These are phyloP conservation scores for Podila verticillata DNA, from an alignment of 192 early-diverging fungal genomes.

Conservation along the genomic window DNA sequence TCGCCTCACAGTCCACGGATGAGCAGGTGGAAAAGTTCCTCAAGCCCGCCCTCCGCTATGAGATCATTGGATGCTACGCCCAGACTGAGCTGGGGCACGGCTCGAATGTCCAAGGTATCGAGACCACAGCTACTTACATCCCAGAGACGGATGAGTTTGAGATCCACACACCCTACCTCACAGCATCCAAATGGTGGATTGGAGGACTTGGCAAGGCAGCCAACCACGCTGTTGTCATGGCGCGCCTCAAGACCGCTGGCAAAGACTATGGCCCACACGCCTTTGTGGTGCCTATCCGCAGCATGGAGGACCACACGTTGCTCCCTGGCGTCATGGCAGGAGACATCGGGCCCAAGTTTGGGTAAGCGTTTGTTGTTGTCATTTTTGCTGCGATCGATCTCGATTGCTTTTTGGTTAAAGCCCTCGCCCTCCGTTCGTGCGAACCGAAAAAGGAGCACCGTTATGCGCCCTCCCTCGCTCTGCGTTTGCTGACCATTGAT, in stretches of 20 bases:
- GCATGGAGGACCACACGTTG: conserved; percentile 73
- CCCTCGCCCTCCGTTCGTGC: background rate
- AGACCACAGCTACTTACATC: conserved; percentile 87
- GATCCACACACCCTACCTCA: conserved; percentile 80
- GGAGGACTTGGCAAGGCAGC: conserved; percentile 82
- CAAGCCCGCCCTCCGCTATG: conserved; percentile 71
- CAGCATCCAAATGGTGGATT: conserved; percentile 89
- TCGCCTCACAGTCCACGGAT: conserved; percentile 72
- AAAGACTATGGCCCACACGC: conserved; percentile 82
- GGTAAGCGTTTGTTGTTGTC: conserved; percentile 45
- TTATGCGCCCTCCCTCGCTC: background rate
- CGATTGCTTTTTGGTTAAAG: conserved; percentile 65
- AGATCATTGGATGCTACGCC: conserved; percentile 89
- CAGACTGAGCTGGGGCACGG: conserved; percentile 86
- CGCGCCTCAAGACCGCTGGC: conserved; percentile 75
- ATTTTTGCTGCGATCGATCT: conserved; percentile 67
- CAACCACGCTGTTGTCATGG: conserved; percentile 88
- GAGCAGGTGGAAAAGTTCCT: conserved; percentile 84
- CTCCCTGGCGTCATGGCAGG: conserved; percentile 82
- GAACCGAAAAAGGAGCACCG: background rate
- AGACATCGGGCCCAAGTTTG: conserved; percentile 91
- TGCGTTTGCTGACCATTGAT: background rate
- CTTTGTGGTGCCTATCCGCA: conserved; percentile 84
- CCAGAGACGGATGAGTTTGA: conserved; percentile 89
- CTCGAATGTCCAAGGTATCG: conserved; percentile 86